A percentile compares a stretch with the other conserved stretches of the same genome.
phyloP scores from a whole-genome alignment of 1,139 yeast species.

The Pichia sp. region DNA sequence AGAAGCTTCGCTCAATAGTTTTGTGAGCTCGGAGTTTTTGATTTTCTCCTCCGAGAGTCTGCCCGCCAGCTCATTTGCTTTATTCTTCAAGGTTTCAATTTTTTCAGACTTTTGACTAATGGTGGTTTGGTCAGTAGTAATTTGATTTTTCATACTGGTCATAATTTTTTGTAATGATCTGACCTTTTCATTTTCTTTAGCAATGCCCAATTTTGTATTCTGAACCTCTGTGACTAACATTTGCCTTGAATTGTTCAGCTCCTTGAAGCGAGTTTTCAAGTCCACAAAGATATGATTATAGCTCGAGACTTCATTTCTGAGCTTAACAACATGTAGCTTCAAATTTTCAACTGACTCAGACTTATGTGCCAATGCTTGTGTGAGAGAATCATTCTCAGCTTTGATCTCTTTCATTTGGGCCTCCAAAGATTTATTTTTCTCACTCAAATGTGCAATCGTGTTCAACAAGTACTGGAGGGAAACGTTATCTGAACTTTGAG shows the following conservation, averaged over 20 bases:
- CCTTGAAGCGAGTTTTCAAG: slow-evolving; percentile 4
- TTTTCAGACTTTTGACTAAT: slow-evolving; percentile 12
- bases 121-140: slow-evolving; percentile 5
- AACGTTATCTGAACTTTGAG: slow-evolving; percentile 7
- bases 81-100: slow-evolving; percentile 13
- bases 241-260: slow-evolving; percentile 3
- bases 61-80: slow-evolving; percentile 20
- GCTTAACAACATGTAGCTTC: slow-evolving; percentile 9
- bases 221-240: slow-evolving; percentile 3
- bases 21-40: slow-evolving; percentile 12
- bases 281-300: not conserved
- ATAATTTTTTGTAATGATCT: slow-evolving; percentile 7
- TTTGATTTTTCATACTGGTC: slow-evolving; percentile 6
- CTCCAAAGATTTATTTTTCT: slow-evolving; percentile 12
- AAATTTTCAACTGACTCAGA: slow-evolving; percentile 7
- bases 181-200: slow-evolving; percentile 7
- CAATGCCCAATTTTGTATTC: slow-evolving; percentile 6
- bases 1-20: slow-evolving; percentile 8
- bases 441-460: slow-evolving; percentile 17
- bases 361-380: slow-evolving; percentile 8
- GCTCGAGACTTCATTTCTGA: slow-evolving; percentile 1
- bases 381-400: slow-evolving; percentile 8
- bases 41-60: slow-evolving; percentile 23
- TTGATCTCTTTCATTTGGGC: slow-evolving; percentile 5
- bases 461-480: slow-evolving; percentile 18